phyloP scores from a whole-genome alignment of 2,329 filamentous ascomycete genomes.

The Hymenoscyphus repandus region DNA sequence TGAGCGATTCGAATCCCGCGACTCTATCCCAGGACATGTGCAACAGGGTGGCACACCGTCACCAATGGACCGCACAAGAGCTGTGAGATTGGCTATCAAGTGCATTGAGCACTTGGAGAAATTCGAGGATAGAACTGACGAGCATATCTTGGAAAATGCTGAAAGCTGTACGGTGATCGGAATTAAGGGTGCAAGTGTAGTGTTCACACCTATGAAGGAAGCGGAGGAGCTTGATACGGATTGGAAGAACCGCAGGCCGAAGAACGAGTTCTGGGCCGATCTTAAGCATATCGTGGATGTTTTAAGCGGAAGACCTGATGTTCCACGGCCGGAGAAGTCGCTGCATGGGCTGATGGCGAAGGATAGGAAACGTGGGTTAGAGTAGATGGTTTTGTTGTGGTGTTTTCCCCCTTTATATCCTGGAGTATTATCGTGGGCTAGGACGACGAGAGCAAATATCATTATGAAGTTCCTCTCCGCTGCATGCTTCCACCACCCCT shows the following conservation, averaged over 20 bases:
- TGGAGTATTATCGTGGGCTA: too few relatives aligned
- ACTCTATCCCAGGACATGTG: constrained; percentile 88
- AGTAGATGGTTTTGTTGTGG: not conserved
- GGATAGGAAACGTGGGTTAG: constrained; percentile 52
- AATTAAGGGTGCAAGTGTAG: constrained; percentile 81
- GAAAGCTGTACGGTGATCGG: constrained; percentile 80
- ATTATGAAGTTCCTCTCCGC: too few relatives aligned
- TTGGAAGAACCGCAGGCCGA: constrained; percentile 85
- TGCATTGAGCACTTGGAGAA: constrained; percentile 87
- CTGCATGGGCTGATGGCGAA: constrained; percentile 52
- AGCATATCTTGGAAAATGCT: constrained; percentile 68
- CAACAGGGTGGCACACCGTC: constrained; percentile 92
- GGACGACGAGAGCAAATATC: too few relatives aligned
- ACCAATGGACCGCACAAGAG: constrained; percentile 91
- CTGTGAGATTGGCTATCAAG: constrained; percentile 86
- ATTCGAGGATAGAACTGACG: constrained; percentile 60
- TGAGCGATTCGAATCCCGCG: constrained; percentile 85
- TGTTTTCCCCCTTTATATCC: too few relatives aligned
- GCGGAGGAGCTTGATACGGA: constrained; percentile 85
- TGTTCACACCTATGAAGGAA: constrained; percentile 76
- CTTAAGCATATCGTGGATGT: constrained; percentile 81
- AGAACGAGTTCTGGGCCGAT: constrained; percentile 76
- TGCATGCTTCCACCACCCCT: too few relatives aligned
- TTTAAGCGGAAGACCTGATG: constrained; percentile 63
- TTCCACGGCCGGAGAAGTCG: constrained; percentile 40